Conservation (phyloP, 2,329 filamentous ascomycete species). For the Hypoxylon sp. region DNA sequence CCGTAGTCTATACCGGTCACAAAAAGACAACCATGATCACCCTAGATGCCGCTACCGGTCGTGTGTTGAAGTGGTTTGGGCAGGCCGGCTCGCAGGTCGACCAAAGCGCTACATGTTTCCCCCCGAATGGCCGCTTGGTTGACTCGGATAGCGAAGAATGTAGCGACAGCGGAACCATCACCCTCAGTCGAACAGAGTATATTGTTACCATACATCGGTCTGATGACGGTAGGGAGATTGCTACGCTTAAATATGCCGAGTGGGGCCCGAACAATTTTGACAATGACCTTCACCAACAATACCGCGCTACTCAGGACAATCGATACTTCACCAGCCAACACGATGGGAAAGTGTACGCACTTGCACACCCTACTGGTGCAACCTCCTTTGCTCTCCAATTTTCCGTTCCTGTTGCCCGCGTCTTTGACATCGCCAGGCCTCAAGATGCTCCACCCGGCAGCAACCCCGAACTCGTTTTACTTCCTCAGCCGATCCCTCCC, state of each 20-base stretch:
- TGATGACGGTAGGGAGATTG: slow-evolving; percentile 81
- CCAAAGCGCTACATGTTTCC: slow-evolving; percentile 81
- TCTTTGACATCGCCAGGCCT: slow-evolving; percentile 89
- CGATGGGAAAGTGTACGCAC: slow-evolving; percentile 86
- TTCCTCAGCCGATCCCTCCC: slow-evolving; percentile 86
- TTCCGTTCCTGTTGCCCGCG: slow-evolving; percentile 83
- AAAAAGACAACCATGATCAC: slow-evolving; percentile 93
- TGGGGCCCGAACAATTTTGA: slow-evolving; percentile 96
- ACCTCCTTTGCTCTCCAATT: slow-evolving; percentile 79
- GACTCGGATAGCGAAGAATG: slow-evolving; percentile 79
- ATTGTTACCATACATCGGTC: slow-evolving; percentile 86
- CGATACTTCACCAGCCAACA: slow-evolving; percentile 90
- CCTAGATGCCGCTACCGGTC: slow-evolving; percentile 87
- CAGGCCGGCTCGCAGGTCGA: slow-evolving; percentile 78
- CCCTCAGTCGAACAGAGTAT: slow-evolving; percentile 90
- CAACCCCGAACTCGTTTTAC: slow-evolving; percentile 83
- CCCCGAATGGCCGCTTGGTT: slow-evolving; percentile 76
- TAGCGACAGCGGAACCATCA: slow-evolving; percentile 83
- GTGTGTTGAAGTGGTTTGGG: slow-evolving; percentile 87
- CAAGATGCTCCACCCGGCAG: slow-evolving; percentile 72
- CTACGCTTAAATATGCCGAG: slow-evolving; percentile 92
- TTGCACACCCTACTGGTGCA: slow-evolving; percentile 75
- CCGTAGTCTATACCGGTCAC: slow-evolving; percentile 89
- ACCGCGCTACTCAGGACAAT: slow-evolving; percentile 83
- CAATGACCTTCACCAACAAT: slow-evolving; percentile 87